Evolutionary conservation across 106 monocot species (phyloP).

Genomic region (Amphibolis antarctica): DNA sequence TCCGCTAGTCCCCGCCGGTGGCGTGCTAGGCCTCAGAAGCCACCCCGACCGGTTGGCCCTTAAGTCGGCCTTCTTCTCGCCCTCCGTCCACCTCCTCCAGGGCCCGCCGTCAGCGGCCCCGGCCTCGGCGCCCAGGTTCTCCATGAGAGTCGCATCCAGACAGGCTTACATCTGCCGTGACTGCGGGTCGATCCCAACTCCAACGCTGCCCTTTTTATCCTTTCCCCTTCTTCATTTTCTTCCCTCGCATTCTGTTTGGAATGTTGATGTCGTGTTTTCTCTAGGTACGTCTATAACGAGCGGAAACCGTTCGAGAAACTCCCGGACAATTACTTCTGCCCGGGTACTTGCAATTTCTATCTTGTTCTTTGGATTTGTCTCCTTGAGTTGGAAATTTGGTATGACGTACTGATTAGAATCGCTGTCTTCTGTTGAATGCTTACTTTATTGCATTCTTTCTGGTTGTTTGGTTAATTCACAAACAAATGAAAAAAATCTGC

Average conservation of each 20-base stretch:
- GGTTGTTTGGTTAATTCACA: too few species aligned
- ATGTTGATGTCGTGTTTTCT: not conserved
- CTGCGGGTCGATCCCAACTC: slow-evolving; percentile 38
- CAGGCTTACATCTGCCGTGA: slow-evolving; percentile 80
- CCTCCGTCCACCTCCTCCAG: slow-evolving; percentile 40
- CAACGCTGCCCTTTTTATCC: not conserved
- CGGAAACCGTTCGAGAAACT: slow-evolving; percentile 90
- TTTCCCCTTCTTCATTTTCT: not conserved
- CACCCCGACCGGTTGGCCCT: slow-evolving; percentile 32
- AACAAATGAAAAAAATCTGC: too few species aligned
- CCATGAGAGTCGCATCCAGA: slow-evolving; percentile 19
- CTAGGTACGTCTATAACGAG: slow-evolving; percentile 91
- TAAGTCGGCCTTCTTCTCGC: slow-evolving; percentile 56
- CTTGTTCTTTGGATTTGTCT: too few species aligned
- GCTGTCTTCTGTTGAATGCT: too few species aligned
- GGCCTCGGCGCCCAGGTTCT: slow-evolving; percentile 32
- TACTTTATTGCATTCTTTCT: too few species aligned
- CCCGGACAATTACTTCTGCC: slow-evolving; percentile 86
- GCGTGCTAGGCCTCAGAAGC: slow-evolving; percentile 21
- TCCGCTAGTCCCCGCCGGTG: not conserved
- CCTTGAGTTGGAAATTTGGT: too few species aligned
- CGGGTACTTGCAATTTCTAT: slow-evolving; percentile 27
- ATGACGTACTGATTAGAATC: too few species aligned
- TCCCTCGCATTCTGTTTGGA: not conserved
- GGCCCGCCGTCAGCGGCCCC: slow-evolving; percentile 34